A percentile compares a stretch with the other conserved stretches of the same genome.
These are phyloP conservation scores for Podaxis pistillaris DNA, from an alignment of 768 basidiomycete genomes.

Conservation along the genomic window DNA sequence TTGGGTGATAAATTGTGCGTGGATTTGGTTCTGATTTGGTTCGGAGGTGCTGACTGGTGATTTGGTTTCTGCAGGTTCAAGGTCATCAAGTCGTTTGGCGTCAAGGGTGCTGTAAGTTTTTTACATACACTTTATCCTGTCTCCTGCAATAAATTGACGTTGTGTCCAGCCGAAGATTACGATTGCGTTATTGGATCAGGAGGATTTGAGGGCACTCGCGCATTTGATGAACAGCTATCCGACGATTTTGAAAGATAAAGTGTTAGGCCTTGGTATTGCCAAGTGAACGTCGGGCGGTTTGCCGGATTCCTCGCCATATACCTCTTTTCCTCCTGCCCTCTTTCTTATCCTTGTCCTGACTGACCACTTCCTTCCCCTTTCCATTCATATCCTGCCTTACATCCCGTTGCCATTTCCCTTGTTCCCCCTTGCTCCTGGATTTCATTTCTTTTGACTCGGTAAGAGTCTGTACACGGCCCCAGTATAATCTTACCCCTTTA, in stretches of 20 bases:
- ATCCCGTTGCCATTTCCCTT: too few relatives aligned
- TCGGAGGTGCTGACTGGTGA: background rate
- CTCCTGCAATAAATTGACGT: conserved; percentile 1
- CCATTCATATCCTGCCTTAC: too few relatives aligned
- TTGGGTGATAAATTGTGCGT: conserved; percentile 76
- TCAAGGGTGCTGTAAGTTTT: conserved; percentile 71
- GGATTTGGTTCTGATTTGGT: background rate
- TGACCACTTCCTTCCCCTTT: too few relatives aligned
- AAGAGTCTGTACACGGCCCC: background rate
- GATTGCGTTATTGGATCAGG: conserved; percentile 78
- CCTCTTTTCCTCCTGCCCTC: conserved; percentile 1
- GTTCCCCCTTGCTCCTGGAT: too few relatives aligned
- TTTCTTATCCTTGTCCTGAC: background rate
- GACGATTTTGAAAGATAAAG: conserved; percentile 79
- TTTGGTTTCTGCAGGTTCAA: conserved; percentile 35
- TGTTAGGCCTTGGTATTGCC: conserved; percentile 28
- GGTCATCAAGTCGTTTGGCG: conserved; percentile 74
- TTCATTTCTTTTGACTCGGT: too few relatives aligned
- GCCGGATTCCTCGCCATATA: background rate
- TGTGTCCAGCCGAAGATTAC: conserved; percentile 72
- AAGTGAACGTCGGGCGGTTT: conserved; percentile 23
- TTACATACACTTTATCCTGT: background rate
- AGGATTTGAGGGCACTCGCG: conserved; percentile 80
- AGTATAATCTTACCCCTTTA: background rate
- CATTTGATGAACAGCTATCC: conserved; percentile 90